These are phyloP conservation scores for Fusarium xylarioides DNA, from an alignment of 2,329 filamentous ascomycete species.

Conservation along the genomic window DNA sequence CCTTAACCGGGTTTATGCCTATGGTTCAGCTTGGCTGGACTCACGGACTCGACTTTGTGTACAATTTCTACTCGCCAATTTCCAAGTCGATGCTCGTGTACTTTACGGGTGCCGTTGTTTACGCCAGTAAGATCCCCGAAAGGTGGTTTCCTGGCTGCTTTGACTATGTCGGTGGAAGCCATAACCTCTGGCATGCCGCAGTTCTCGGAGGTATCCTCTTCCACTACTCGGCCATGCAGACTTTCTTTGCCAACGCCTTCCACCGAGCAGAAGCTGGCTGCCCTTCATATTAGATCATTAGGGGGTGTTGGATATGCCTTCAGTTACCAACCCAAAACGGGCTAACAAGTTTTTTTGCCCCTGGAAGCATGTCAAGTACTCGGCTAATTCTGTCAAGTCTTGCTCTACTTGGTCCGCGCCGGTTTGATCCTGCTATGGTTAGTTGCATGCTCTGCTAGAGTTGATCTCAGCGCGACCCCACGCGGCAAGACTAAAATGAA, in stretches of 20 bases:
- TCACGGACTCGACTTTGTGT: constrained; percentile 81
- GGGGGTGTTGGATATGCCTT: neutral
- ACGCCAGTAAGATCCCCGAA: constrained; percentile 92
- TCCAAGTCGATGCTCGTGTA: constrained; percentile 89
- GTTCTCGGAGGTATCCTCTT: constrained; percentile 97
- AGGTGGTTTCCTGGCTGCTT: constrained; percentile 92
- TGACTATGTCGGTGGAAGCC: constrained; percentile 93
- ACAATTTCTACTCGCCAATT: constrained; percentile 88
- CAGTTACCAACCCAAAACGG: neutral
- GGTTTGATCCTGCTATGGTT: neutral
- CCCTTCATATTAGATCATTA: constrained; percentile 56
- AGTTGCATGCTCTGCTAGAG: neutral
- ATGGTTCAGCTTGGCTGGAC: constrained; percentile 83
- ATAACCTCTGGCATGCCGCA: constrained; percentile 97
- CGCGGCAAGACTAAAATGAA: neutral
- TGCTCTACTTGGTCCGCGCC: neutral
- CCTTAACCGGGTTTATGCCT: constrained; percentile 87
- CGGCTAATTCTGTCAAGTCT: neutral
- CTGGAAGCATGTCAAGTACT: neutral
- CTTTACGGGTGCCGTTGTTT: constrained; percentile 82
- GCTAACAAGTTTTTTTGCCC: neutral
- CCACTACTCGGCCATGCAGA: constrained; percentile 95
- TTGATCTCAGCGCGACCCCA: neutral
- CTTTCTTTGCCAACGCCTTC: constrained; percentile 87
- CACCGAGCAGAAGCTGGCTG: constrained; percentile 70